Conservation (phyloP, 225 moss, liverwort and hornwort species). For the Thuidium tamariscinum region DNA sequence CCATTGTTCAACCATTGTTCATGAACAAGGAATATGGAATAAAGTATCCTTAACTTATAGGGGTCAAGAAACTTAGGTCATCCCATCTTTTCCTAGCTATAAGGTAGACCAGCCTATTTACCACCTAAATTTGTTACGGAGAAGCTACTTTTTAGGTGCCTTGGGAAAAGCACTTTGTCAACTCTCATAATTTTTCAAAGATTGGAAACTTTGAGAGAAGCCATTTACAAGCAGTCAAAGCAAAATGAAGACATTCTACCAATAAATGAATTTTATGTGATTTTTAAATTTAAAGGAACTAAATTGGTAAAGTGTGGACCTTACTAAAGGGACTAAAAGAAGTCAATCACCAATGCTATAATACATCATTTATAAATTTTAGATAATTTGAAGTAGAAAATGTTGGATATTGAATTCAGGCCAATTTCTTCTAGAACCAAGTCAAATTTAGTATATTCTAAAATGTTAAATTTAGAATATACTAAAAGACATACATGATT, state of each 20-base stretch:
- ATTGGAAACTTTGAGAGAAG: neutral
- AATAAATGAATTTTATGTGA: neutral
- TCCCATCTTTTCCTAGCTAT: neutral
- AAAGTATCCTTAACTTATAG: neutral
- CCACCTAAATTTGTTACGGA: neutral
- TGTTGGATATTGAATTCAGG: neutral
- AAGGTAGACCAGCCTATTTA: too few relatives aligned
- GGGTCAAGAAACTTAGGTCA: neutral
- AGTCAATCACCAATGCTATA: too few relatives aligned
- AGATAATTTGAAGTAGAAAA: neutral
- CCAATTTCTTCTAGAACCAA: neutral
- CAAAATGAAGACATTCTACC: fast-evolving
- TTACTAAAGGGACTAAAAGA: neutral
- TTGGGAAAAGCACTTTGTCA: neutral
- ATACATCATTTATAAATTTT: neutral
- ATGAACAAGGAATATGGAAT: neutral
- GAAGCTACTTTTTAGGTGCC: neutral
- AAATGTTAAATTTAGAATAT: too few relatives aligned
- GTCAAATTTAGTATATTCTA: neutral
- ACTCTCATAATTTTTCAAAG: fast-evolving
- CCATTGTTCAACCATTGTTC: neutral
- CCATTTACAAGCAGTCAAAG: neutral
- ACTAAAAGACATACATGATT: neutral
- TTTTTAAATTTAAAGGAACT: too few relatives aligned
- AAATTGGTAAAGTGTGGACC: too few relatives aligned